Evolutionary conservation across 768 basidiomycete genomes (phyloP), one percentile per base, ranked within the genome.

Genomic region (Sporobolomyces phaffii): DNA sequence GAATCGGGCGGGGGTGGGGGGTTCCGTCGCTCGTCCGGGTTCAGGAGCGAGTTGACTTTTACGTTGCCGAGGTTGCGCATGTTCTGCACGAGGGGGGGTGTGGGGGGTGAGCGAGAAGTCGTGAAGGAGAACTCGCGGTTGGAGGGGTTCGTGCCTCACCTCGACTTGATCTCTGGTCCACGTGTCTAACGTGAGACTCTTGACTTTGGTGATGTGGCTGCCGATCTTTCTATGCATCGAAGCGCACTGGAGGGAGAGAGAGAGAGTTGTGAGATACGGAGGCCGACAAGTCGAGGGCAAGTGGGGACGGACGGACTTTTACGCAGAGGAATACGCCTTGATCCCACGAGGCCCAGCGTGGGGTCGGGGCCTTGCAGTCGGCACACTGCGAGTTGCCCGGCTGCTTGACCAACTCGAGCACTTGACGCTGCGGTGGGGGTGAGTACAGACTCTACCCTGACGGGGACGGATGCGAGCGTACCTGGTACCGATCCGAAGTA

Each of bases 191-290:
- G 89, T 90, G 43, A 96, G 73, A 75, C 90, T 93, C 82, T 94
- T 96, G 90, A 97, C 89, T 84, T 96, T 92, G 0, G 88, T 85
- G 71, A 91, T 82, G 77, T 97, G 93, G 7, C 90, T 93, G 2
- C 93, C 93, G 64, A 97, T 86, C 81, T 93, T 94, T 59, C 93
- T 84, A 80, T 97, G 93, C 56, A 94, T 85, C 64, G 88, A 87
- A 20, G 93, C 93, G 76, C 93, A 97, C 72, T 3, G 44, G 74
- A 11, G 76, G 43, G 48, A 50, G 10, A 38, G 33, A 15, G 45
- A 44, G 54, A n/a, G n/a, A n/a, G n/a, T n/a, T n/a, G n/a, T n/a
- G n/a, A n/a, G n/a, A n/a, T n/a, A n/a, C n/a, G n/a, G n/a, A n/a
- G n/a, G n/a, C n/a, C n/a, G n/a, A n/a, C n/a, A n/a, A n/a, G n/a